phyloP scores from a whole-genome alignment of 1,139 yeast species.

The Lodderomyces margitis region DNA sequence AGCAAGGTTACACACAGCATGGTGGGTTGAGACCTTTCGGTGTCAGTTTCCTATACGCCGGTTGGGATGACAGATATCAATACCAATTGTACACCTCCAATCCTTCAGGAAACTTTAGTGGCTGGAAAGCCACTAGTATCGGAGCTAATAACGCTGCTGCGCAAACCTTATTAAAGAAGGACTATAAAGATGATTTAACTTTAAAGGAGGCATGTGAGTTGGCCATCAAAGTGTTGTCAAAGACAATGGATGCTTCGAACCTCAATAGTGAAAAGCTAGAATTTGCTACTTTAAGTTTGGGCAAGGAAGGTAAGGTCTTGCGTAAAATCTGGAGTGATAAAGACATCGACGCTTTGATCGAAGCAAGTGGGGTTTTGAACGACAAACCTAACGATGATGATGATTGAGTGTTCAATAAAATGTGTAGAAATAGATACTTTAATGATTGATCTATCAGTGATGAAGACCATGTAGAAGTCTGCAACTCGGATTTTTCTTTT shows the following conservation, averaged over 20 bases:
- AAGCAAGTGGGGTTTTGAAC: constrained; percentile 67
- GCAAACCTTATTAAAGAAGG: constrained; percentile 92
- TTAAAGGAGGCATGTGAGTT: constrained; percentile 81
- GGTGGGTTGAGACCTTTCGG: constrained; percentile 99
- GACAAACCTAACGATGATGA: constrained; percentile 32
- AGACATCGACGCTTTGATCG: constrained; percentile 73
- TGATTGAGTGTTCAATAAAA: neutral
- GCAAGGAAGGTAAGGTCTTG: constrained; percentile 54
- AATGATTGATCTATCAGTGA: neutral
- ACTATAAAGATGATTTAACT: constrained; percentile 78
- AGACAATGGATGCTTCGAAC: constrained; percentile 89
- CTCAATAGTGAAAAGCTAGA: constrained; percentile 67
- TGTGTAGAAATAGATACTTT: neutral
- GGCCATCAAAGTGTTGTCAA: constrained; percentile 88
- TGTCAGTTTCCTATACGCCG: constrained; percentile 93
- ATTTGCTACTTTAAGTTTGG: constrained; percentile 70
- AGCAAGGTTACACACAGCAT: constrained; percentile 97
- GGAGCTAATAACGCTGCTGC: constrained; percentile 98
- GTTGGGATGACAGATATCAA: constrained; percentile 85
- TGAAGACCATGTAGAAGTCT: too few species aligned
- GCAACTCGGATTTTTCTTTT: too few species aligned
- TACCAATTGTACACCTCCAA: constrained; percentile 93
- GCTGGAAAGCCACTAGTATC: constrained; percentile 97
- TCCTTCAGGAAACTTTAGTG: constrained; percentile 96
- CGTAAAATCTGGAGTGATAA: constrained; percentile 78